Conservation (phyloP, 148 eudicot genomes). For the Nepenthes mirabilis region DNA sequence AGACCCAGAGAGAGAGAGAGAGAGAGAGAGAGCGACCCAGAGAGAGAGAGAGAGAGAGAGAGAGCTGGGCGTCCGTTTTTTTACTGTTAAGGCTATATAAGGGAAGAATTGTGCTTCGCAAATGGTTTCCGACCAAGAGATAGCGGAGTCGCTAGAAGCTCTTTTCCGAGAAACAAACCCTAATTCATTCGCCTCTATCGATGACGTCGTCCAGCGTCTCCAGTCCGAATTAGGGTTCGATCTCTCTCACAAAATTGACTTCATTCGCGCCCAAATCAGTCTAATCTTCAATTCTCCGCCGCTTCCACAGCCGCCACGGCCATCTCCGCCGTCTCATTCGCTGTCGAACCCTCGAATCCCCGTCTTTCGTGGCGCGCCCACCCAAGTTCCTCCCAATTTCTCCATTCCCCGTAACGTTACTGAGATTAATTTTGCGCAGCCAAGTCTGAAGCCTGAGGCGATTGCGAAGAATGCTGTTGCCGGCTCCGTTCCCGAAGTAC, state of each 20-base stretch:
- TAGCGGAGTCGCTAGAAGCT: slow-evolving; percentile 37
- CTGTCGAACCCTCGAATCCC: slow-evolving; percentile 8
- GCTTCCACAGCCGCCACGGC: slow-evolving; percentile 6
- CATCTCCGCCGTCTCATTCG: slow-evolving; percentile 3
- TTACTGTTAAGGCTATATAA: neutral
- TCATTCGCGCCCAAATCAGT: slow-evolving; percentile 48
- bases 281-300: slow-evolving; percentile 20
- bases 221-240: slow-evolving; percentile 53
- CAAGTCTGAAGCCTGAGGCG: slow-evolving; percentile 12
- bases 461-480: slow-evolving; percentile 6
- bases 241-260: slow-evolving; percentile 49
- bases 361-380: slow-evolving; percentile 14
- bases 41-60: slow-evolving; percentile 5
- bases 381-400: slow-evolving; percentile 16
- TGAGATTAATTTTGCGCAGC: slow-evolving; percentile 14
- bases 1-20: slow-evolving; percentile 6
- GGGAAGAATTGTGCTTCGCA: neutral
- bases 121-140: slow-evolving; percentile 44
- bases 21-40: slow-evolving; percentile 7
- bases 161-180: slow-evolving; percentile 48
- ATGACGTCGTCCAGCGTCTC: slow-evolving; percentile 44
- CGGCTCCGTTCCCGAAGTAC: slow-evolving; percentile 14
- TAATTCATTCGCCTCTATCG: slow-evolving; percentile 25
- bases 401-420: slow-evolving; percentile 1
- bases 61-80: slow-evolving; percentile 8